Percentiles rank a stretch among this genome's conserved stretches.
These are phyloP conservation scores for Penicillium verhagenii DNA, from an alignment of 495 filamentous ascomycete species.

Conservation along the genomic window DNA sequence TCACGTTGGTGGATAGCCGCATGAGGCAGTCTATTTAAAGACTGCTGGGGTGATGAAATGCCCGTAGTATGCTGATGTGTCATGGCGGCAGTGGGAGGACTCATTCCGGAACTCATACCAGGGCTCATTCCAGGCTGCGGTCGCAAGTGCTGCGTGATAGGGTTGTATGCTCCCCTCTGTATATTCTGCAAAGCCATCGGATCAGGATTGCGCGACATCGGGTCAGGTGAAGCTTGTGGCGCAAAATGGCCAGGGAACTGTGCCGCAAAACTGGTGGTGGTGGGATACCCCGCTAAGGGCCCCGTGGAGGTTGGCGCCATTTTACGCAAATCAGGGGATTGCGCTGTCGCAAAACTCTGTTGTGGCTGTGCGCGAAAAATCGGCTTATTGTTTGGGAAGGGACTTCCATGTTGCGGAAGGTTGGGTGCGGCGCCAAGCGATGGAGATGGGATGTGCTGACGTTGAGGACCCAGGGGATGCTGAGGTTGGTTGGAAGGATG, in stretches of 20 bases:
- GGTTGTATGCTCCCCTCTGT: conserved; percentile 35
- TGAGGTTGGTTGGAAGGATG: conserved; percentile 29
- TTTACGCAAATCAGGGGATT: conserved; percentile 40
- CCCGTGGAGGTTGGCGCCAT: conserved; percentile 36
- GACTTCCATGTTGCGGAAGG: conserved; percentile 32
- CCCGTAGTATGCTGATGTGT: conserved; percentile 32
- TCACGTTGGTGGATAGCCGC: conserved; percentile 32
- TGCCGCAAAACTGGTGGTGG: conserved; percentile 26
- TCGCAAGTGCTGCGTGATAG: conserved; percentile 36
- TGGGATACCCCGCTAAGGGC: conserved; percentile 34
- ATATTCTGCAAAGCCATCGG: conserved; percentile 34
- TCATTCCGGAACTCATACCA: conserved; percentile 1
- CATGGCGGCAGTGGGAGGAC: conserved; percentile 28
- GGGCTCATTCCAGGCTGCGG: conserved; percentile 27
- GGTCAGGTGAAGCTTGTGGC: conserved; percentile 32
- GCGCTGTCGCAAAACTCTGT: conserved; percentile 25
- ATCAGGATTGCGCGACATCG: conserved; percentile 34
- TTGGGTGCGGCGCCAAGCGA: conserved; percentile 28
- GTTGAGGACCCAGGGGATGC: conserved; percentile 17
- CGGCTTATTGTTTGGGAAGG: conserved; percentile 25
- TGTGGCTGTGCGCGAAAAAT: conserved; percentile 32
- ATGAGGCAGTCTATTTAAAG: conserved; percentile 35
- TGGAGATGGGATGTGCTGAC: conserved; percentile 27
- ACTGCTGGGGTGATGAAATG: conserved; percentile 40
- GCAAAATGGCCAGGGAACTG: conserved; percentile 36